These are phyloP conservation scores for Pseudozyma hubeiensis DNA, from an alignment of 1,284 basidiomycete species.

Conservation along the genomic window DNA sequence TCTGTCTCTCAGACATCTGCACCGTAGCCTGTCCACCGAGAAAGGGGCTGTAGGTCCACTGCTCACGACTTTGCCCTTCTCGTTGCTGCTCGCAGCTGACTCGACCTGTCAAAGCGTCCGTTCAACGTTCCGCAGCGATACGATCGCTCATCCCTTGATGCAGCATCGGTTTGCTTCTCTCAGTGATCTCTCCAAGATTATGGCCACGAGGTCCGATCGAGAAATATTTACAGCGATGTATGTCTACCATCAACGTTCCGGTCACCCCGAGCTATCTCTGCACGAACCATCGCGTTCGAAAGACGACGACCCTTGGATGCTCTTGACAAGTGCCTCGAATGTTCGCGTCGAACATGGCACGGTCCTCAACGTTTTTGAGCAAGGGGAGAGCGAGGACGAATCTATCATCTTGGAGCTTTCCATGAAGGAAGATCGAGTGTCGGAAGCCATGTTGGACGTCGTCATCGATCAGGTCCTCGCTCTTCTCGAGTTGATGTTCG, in stretches of 20 bases:
- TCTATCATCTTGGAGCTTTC: constrained; percentile 13
- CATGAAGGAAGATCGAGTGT: constrained; percentile 18
- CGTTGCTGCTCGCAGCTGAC: constrained; percentile 4
- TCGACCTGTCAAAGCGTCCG: neutral
- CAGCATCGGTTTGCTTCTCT: constrained; percentile 9
- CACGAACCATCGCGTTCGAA: neutral
- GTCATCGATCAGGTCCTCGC: constrained; percentile 10
- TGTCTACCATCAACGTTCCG: constrained; percentile 10
- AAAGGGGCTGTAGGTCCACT: constrained; percentile 20
- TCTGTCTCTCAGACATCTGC: constrained; percentile 10
- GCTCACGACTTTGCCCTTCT: constrained; percentile 17
- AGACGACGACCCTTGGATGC: neutral
- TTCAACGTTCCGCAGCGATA: neutral
- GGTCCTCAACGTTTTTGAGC: constrained; percentile 16
- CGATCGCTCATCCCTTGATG: constrained; percentile 5
- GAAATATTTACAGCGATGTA: constrained; percentile 25
- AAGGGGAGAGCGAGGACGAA: neutral
- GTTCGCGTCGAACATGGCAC: constrained; percentile 24
- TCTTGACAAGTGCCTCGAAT: neutral
- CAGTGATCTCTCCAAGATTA: constrained; percentile 1
- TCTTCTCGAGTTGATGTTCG: constrained; percentile 2
- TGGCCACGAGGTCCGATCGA: constrained; percentile 12
- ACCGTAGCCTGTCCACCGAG: constrained; percentile 11
- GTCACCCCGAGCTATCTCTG: neutral
- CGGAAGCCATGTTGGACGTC: constrained; percentile 9